A percentile compares a stretch with the other conserved stretches of the same genome.
Conservation (phyloP, 78 protist genomes). For the Planoprotostelium fungivorum region DNA sequence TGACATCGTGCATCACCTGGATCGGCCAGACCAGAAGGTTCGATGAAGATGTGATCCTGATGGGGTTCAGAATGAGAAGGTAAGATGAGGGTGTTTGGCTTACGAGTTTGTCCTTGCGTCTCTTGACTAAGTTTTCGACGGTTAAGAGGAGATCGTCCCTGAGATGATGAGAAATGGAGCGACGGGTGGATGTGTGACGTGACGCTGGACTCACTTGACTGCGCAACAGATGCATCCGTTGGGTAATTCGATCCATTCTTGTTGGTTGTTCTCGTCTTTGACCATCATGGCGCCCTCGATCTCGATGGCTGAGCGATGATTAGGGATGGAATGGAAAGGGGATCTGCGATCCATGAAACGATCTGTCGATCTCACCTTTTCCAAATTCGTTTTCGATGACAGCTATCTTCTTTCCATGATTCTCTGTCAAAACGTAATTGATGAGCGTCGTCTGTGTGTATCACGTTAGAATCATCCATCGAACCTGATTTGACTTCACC, state of each 20-base stretch:
- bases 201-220: slow-evolving; percentile 19
- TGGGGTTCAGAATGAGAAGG: too few species aligned
- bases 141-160: slow-evolving; percentile 48
- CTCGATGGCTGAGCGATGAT: too few species aligned
- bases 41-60: slow-evolving; percentile 67
- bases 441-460: slow-evolving; percentile 45
- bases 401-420: slow-evolving; percentile 59
- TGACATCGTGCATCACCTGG: slow-evolving; percentile 30
- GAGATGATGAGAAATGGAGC: background rate
- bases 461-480: background rate
- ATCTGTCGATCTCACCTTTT: background rate
- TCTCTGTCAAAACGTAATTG: slow-evolving; percentile 48
- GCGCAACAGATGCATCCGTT: slow-evolving; percentile 84
- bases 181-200: background rate
- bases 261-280: slow-evolving; percentile 35
- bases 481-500: slow-evolving; percentile 8
- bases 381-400: slow-evolving; percentile 69
- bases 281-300: slow-evolving; percentile 63
- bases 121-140: slow-evolving; percentile 34
- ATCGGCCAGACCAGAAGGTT: slow-evolving; percentile 76
- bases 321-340: background rate
- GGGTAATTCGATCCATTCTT: slow-evolving; percentile 66
- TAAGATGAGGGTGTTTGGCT: too few species aligned
- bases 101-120: background rate
- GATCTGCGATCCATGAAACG: background rate